These are phyloP conservation scores for Antitrichia curtipendula DNA, from an alignment of 225 moss, liverwort and hornwort species.

Conservation along the genomic window DNA sequence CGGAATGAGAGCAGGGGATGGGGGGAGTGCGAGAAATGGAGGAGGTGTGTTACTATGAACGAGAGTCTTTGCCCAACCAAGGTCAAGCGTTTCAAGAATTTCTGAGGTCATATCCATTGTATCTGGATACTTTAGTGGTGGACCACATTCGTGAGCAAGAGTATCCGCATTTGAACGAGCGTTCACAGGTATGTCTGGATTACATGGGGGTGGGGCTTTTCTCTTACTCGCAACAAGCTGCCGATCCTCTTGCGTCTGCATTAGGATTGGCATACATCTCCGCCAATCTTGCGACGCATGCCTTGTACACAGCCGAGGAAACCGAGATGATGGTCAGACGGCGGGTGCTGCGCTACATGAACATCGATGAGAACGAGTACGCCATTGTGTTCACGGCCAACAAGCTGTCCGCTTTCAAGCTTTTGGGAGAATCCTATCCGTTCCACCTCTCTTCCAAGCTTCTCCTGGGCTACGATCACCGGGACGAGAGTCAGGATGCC, in stretches of 20 bases:
- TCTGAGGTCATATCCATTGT: constrained; percentile 25
- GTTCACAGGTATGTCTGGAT: constrained; percentile 44
- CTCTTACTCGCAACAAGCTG: constrained; percentile 30
- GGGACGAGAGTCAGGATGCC: constrained; percentile 39
- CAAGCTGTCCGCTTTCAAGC: constrained; percentile 45
- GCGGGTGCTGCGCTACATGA: constrained; percentile 48
- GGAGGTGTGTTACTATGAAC: not conserved
- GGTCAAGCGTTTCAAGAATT: constrained; percentile 37
- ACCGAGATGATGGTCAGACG: constrained; percentile 39
- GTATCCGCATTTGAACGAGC: constrained; percentile 46
- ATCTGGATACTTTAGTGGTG: constrained; percentile 26
- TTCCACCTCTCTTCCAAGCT: constrained; percentile 46
- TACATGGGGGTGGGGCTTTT: constrained; percentile 48
- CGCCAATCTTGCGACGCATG: constrained; percentile 44
- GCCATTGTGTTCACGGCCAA: constrained; percentile 52
- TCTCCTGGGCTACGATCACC: constrained; percentile 40
- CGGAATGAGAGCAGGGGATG: constrained; percentile 3
- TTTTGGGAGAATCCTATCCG: constrained; percentile 52
- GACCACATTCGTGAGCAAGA: constrained; percentile 42
- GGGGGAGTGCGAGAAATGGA: constrained; percentile 12
- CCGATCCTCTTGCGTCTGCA: constrained; percentile 7
- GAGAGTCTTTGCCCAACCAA: constrained; percentile 19
- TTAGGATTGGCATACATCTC: constrained; percentile 49
- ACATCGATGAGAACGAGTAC: constrained; percentile 51
- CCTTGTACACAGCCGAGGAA: constrained; percentile 34